These are phyloP conservation scores for Talaromyces sp. DNA, from an alignment of 2,329 filamentous ascomycete genomes.

Conservation along the genomic window DNA sequence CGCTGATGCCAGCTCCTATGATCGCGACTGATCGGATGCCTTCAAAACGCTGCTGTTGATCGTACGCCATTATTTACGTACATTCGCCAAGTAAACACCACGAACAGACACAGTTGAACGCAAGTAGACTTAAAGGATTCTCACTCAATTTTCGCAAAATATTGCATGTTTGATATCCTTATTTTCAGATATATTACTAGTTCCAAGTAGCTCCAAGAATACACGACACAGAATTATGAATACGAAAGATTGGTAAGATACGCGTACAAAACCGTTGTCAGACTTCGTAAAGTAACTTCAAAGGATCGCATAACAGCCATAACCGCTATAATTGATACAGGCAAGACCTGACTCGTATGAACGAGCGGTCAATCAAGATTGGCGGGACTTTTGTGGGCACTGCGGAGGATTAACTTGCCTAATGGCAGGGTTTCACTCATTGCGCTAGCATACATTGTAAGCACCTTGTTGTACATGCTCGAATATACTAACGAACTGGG, in stretches of 20 bases:
- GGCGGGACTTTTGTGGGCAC: background rate
- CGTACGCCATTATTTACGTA: background rate
- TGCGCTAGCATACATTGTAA: background rate
- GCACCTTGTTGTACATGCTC: background rate
- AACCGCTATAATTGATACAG: background rate
- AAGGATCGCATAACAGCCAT: background rate
- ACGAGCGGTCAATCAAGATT: background rate
- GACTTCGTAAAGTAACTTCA: background rate
- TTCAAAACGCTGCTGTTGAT: slow-evolving; percentile 2
- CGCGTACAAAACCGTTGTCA: background rate
- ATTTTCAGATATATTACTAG: background rate
- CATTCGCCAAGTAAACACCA: no score
- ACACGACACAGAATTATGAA: background rate
- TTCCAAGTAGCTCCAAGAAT: background rate
- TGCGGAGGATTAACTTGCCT: background rate
- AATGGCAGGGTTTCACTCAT: background rate
- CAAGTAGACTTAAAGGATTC: background rate
- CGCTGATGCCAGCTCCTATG: slow-evolving; percentile 53
- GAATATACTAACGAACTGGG: background rate
- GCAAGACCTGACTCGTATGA: background rate
- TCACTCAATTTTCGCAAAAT: background rate
- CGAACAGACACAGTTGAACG: background rate
- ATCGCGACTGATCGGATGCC: slow-evolving; percentile 38
- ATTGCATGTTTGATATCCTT: background rate
- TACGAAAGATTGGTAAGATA: background rate